These are phyloP conservation scores for Candida corydali DNA, from an alignment of 805 yeast species.

Conservation along the genomic window DNA sequence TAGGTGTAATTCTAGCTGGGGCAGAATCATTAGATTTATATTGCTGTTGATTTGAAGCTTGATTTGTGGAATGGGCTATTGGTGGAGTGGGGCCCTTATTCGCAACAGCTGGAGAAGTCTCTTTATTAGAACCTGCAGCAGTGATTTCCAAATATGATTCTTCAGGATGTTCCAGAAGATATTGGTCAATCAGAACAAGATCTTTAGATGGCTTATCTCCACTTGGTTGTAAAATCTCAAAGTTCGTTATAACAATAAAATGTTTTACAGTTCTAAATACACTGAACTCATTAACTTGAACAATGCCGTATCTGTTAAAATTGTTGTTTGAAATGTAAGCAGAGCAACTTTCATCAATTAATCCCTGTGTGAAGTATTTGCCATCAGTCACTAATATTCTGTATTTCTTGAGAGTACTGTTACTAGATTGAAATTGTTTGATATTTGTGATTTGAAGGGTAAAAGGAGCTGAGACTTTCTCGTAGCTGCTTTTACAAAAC, in stretches of 20 bases:
- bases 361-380: constrained; percentile 30
- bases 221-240: constrained; percentile 37
- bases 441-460: constrained; percentile 31
- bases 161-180: constrained; percentile 55
- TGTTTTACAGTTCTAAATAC: constrained; percentile 47
- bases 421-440: constrained; percentile 22
- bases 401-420: constrained; percentile 21
- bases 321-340: constrained; percentile 39
- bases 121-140: constrained; percentile 1
- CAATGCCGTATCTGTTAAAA: constrained; percentile 41
- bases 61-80: constrained; percentile 1
- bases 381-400: constrained; percentile 40
- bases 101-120: constrained; percentile 7
- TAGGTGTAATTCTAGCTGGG: constrained; percentile 49
- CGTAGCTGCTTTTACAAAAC: constrained; percentile 17
- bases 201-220: constrained; percentile 30
- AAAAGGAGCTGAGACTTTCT: constrained; percentile 18
- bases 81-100: constrained; percentile 6
- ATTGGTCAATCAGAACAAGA: constrained; percentile 39
- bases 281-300: constrained; percentile 38
- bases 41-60: not conserved
- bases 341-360: constrained; percentile 39
- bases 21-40: constrained; percentile 3
- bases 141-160: constrained; percentile 35
- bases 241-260: constrained; percentile 44